Percentiles rank a stretch among this genome's conserved stretches.
Evolutionary conservation across 2,329 filamentous ascomycete species (phyloP).

Genomic region (Talaromyces pinophilus): DNA sequence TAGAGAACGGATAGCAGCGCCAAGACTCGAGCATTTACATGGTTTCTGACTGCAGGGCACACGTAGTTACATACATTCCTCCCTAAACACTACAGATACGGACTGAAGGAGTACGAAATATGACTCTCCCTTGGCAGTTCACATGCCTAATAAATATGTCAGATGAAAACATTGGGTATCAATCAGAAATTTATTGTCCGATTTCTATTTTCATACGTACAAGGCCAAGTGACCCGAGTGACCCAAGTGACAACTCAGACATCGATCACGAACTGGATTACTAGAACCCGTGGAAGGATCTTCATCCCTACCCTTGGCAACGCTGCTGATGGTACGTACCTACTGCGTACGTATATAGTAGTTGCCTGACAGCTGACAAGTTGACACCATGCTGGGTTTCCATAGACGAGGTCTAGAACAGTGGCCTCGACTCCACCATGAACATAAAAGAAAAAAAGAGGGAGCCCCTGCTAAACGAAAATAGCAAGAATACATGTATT

Average conservation of each 20-base stretch:
- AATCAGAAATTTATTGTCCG: background rate
- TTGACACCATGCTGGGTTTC: background rate
- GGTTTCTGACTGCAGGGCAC: background rate
- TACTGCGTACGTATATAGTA: background rate
- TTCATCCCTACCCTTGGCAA: background rate
- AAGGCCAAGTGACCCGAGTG: background rate
- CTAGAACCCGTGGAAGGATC: background rate
- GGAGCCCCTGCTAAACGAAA: background rate
- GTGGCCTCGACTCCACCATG: background rate
- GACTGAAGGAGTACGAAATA: background rate
- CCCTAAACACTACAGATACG: background rate
- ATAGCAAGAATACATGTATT: background rate
- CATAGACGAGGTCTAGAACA: slow-evolving; percentile 11
- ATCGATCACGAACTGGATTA: background rate
- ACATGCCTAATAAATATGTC: background rate
- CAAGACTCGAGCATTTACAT: background rate
- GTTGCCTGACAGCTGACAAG: slow-evolving; percentile 2
- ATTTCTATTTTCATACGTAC: background rate
- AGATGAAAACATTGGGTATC: background rate
- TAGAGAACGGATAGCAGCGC: background rate
- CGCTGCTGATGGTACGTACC: background rate
- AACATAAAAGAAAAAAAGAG: background rate
- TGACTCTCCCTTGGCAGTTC: background rate
- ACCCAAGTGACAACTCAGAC: background rate
- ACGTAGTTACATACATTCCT: background rate